Conservation (phyloP, 2,329 filamentous ascomycete genomes). For the Colletotrichum cordylinicola region DNA sequence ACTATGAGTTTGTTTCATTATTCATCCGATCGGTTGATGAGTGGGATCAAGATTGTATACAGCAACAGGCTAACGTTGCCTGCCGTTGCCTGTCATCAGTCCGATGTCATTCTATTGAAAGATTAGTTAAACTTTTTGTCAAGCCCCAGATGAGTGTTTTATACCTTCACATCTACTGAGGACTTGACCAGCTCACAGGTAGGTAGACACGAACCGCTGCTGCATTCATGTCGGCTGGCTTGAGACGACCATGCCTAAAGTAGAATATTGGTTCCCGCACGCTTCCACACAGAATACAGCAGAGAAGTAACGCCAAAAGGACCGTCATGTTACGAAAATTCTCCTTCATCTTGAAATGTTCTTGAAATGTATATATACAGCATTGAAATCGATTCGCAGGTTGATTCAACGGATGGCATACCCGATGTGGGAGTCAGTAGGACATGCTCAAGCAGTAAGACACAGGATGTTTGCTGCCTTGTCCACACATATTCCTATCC, state of each 20-base stretch:
- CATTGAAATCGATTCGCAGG: neutral
- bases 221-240: neutral
- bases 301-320: neutral
- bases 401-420: neutral
- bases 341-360: neutral
- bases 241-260: neutral
- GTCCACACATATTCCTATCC: neutral
- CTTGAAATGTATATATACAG: neutral
- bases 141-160: neutral
- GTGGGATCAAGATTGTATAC: neutral
- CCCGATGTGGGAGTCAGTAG: neutral
- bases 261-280: neutral
- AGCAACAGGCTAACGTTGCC: neutral
- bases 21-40: neutral
- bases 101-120: neutral
- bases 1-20: neutral
- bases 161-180: neutral
- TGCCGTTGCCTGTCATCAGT: neutral
- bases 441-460: neutral
- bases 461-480: neutral
- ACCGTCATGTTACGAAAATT: rapidly evolving
- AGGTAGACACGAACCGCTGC: neutral
- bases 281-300: neutral
- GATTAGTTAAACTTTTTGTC: rapidly evolving
- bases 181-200: neutral